Evolutionary conservation across 2,329 filamentous ascomycete species (phyloP).

Genomic region (Trichoderma sp.): DNA sequence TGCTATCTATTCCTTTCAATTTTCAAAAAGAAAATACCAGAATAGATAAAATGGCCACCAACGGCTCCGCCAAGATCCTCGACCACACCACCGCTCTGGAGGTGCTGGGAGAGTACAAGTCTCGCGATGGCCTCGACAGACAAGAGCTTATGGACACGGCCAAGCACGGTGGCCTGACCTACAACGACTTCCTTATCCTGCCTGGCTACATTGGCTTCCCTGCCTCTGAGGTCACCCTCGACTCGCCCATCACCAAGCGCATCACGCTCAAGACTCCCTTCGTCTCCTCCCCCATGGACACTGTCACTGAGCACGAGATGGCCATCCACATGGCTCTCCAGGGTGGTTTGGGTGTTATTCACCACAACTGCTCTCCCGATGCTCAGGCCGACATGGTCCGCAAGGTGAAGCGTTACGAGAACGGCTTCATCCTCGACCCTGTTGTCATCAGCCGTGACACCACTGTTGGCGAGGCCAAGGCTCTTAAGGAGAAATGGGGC

Average conservation of each 20-base stretch:
- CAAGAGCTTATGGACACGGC: constrained; percentile 86
- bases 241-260: constrained; percentile 91
- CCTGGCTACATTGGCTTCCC: constrained; percentile 98
- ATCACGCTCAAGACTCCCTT: constrained; percentile 96
- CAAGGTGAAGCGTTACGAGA: constrained; percentile 99
- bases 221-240: constrained; percentile 82
- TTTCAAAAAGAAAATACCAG: neutral
- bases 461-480: constrained; percentile 87
- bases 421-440: constrained; percentile 97
- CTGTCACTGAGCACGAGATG: constrained; percentile 99
- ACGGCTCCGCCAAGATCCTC: constrained; percentile 60
- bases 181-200: constrained; percentile 97
- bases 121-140: constrained; percentile 83
- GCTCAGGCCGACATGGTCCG: constrained; percentile 98
- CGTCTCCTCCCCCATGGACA: constrained; percentile 98
- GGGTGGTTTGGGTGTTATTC: constrained; percentile 89
- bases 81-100: constrained; percentile 77
- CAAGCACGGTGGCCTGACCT: constrained; percentile 90
- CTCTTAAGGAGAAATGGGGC: constrained; percentile 95
- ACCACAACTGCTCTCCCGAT: constrained; percentile 99
- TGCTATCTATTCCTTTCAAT: constrained; percentile 29
- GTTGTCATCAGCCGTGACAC: constrained; percentile 86
- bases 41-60: constrained; percentile 63
- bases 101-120: constrained; percentile 77
- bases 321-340: constrained; percentile 95